These are phyloP conservation scores for Blastomyces emzantsi DNA, from an alignment of 2,329 filamentous ascomycete genomes.

Conservation along the genomic window DNA sequence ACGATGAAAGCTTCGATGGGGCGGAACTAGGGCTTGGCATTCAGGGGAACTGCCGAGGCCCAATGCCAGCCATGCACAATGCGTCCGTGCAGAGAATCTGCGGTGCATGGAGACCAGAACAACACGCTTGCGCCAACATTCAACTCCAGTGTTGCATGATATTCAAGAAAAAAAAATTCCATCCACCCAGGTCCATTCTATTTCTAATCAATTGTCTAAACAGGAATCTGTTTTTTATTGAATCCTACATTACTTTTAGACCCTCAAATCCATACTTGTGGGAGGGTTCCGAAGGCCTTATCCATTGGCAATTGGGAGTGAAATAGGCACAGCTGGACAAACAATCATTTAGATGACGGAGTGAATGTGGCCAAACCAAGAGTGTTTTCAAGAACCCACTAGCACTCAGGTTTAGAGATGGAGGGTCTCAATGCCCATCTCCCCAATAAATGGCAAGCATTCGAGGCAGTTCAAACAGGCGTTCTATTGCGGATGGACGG, in stretches of 20 bases:
- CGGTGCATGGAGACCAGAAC: too few relatives aligned
- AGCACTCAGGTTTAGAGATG: not conserved
- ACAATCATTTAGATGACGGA: not conserved
- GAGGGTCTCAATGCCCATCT: not conserved
- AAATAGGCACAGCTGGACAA: not conserved
- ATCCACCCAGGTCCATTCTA: not conserved
- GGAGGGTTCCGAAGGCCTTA: too few relatives aligned
- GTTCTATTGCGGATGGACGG: not conserved
- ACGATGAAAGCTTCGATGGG: not conserved
- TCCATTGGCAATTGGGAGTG: not conserved
- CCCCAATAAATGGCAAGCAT: not conserved
- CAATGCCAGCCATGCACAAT: not conserved
- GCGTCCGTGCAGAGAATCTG: too few relatives aligned
- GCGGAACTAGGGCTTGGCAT: slow-evolving; percentile 3
- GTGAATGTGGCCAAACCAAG: not conserved
- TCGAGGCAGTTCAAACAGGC: not conserved
- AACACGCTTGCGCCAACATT: too few relatives aligned
- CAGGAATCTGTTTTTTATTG: too few relatives aligned
- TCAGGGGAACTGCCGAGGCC: not conserved
- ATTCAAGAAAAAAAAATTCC: not conserved
- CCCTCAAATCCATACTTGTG: too few relatives aligned
- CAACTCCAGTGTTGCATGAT: too few relatives aligned
- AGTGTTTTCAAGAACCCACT: not conserved
- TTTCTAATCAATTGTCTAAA: not conserved
- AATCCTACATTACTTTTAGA: too few relatives aligned